A percentile compares a stretch with the other conserved stretches of the same genome.
phyloP scores from a whole-genome alignment of 106 monocot genomes.

The Phalaenopsis equestris region DNA sequence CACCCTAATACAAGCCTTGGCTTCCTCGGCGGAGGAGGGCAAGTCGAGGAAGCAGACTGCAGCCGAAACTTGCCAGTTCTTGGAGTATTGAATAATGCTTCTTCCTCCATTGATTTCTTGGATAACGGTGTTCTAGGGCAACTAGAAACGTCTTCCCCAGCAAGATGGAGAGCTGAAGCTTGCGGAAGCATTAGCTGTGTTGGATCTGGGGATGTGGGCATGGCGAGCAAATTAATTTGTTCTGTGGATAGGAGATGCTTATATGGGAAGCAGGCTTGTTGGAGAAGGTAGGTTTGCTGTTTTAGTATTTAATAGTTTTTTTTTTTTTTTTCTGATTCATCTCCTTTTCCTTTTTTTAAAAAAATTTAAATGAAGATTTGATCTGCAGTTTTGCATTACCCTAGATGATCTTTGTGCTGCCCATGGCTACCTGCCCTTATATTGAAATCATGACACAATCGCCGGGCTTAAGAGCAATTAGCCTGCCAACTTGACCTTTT shows the following conservation, averaged over 20 bases:
- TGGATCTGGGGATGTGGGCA: not conserved
- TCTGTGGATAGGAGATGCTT: not conserved
- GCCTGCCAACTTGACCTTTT: too few relatives aligned
- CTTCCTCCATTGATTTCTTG: not conserved
- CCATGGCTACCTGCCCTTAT: too few relatives aligned
- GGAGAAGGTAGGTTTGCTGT: not conserved
- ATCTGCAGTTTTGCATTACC: too few relatives aligned
- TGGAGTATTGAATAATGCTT: conserved; percentile 15
- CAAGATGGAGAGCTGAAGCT: not conserved
- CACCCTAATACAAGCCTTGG: not conserved
- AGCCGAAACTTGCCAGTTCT: conserved; percentile 6
- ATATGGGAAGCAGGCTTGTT: not conserved
- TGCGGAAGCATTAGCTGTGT: not conserved
- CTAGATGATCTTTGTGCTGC: too few relatives aligned
- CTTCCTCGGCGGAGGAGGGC: conserved; percentile 37
- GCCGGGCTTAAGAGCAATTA: too few relatives aligned
- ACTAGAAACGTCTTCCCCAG: too few relatives aligned
- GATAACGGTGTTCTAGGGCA: not conserved
- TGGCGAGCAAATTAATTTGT: not conserved
- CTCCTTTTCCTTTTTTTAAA: too few relatives aligned
- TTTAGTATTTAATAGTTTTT: too few relatives aligned
- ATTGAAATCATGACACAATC: too few relatives aligned
- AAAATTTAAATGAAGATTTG: too few relatives aligned
- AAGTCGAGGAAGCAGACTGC: not conserved
- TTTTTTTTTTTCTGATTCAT: too few relatives aligned